phyloP scores from a whole-genome alignment of 1,284 basidiomycete species.

The Ceratobasidium sp. region DNA sequence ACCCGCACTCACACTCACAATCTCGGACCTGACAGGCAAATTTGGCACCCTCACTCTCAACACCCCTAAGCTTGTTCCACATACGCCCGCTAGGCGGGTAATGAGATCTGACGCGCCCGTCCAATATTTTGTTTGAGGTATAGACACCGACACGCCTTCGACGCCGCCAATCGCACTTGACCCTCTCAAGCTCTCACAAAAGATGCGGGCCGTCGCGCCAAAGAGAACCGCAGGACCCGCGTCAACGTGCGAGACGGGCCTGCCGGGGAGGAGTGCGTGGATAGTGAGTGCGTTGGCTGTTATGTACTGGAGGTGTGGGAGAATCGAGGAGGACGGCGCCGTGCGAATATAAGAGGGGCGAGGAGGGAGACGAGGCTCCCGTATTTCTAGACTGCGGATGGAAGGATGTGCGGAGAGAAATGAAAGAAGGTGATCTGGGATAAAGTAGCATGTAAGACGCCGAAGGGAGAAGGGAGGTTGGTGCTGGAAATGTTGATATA shows the following conservation, averaged over 20 bases:
- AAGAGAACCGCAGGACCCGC: constrained; percentile 1
- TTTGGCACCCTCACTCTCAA: constrained; percentile 24
- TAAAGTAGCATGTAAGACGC: constrained; percentile 10
- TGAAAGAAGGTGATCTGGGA: constrained; percentile 2
- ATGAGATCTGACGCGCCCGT: constrained; percentile 42
- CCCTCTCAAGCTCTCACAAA: constrained; percentile 19
- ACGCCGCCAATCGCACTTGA: constrained; percentile 19
- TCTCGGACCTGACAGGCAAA: constrained; percentile 14
- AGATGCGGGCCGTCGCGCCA: constrained; percentile 16
- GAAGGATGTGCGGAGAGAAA: constrained; percentile 13
- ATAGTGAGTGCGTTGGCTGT: constrained; percentile 36
- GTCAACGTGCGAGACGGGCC: constrained; percentile 31
- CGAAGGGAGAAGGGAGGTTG: constrained; percentile 18
- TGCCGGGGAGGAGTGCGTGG: constrained; percentile 22
- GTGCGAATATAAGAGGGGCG: background rate
- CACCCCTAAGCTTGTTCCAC: constrained; percentile 5
- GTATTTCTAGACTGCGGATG: constrained; percentile 8
- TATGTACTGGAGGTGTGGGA: constrained; percentile 13
- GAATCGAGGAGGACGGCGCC: background rate
- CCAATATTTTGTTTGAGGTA: constrained; percentile 37
- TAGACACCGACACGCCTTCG: constrained; percentile 24
- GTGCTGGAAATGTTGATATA: background rate
- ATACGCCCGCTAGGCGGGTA: constrained; percentile 13
- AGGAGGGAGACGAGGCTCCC: constrained; percentile 4
- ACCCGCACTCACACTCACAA: constrained; percentile 6